Evolutionary conservation across 768 basidiomycete genomes (phyloP).

Genomic region (Scleroderma bovista): DNA sequence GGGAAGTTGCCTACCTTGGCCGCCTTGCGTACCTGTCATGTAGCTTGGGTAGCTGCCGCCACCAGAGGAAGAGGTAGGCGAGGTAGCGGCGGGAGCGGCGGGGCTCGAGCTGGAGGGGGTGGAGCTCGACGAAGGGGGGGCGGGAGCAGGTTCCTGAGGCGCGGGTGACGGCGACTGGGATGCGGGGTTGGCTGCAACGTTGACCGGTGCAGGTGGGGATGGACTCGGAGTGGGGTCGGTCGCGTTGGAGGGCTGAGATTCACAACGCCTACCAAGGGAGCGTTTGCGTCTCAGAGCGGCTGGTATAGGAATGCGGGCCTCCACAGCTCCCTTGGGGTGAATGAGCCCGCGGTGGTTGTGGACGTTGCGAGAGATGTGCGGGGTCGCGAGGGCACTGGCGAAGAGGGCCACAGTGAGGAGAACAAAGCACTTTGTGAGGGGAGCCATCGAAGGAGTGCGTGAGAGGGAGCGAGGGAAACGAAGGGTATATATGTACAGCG

Average conservation of each 20-base stretch:
- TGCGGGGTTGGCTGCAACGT: slow-evolving; percentile 15
- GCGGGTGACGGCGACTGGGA: slow-evolving; percentile 1
- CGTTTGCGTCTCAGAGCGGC: slow-evolving; percentile 14
- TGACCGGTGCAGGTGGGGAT: slow-evolving; percentile 10
- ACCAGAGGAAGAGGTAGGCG: background rate
- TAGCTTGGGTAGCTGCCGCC: slow-evolving; percentile 29
- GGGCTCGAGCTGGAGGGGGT: background rate
- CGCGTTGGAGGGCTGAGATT: slow-evolving; percentile 13
- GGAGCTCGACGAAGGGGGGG: background rate
- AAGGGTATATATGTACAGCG: background rate
- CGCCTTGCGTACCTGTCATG: slow-evolving; percentile 44
- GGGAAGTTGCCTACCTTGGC: slow-evolving; percentile 34
- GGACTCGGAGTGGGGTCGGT: slow-evolving; percentile 1
- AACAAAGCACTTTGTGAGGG: slow-evolving; percentile 39
- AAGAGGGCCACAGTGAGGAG: slow-evolving; percentile 40
- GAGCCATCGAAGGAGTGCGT: slow-evolving; percentile 20
- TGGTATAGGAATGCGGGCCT: background rate
- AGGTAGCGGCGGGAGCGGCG: background rate
- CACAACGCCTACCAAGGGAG: slow-evolving; percentile 25
- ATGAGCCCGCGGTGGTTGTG: slow-evolving; percentile 16
- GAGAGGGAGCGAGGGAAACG: slow-evolving; percentile 5
- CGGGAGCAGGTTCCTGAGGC: background rate
- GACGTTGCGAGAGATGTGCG: slow-evolving; percentile 30
- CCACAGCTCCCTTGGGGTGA: background rate
- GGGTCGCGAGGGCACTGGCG: slow-evolving; percentile 30